A percentile compares a stretch with the other conserved stretches of the same genome.
These are phyloP conservation scores for Triticum dicoccoides DNA, from an alignment of 176 grass and related monocot genomes.

Conservation along the genomic window DNA sequence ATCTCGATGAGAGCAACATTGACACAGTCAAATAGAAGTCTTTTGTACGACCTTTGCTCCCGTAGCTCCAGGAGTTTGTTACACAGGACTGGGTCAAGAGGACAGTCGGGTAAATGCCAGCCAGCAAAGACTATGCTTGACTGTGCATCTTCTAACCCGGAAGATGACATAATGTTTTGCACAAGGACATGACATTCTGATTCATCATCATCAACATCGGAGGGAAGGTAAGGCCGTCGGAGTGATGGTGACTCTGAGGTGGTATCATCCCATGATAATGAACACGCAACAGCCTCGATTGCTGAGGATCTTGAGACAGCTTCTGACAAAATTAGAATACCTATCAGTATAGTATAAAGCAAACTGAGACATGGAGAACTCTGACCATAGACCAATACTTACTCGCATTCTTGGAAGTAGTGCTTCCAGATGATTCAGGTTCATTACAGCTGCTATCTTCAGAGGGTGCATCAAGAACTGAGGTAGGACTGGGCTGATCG, in stretches of 20 bases:
- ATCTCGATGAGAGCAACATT: constrained; percentile 70
- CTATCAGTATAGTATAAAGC: background rate
- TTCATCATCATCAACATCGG: constrained; percentile 38
- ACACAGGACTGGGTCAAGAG: constrained; percentile 61
- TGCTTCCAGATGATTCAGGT: constrained; percentile 50
- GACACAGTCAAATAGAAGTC: constrained; percentile 77
- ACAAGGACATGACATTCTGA: constrained; percentile 65
- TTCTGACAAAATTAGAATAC: constrained; percentile 22
- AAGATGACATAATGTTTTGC: constrained; percentile 67
- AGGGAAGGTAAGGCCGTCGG: background rate
- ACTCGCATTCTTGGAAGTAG: constrained; percentile 39
- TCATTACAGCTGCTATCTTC: constrained; percentile 67
- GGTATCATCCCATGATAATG: constrained; percentile 67
- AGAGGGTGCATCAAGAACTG: constrained; percentile 72
- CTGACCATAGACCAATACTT: constrained; percentile 25
- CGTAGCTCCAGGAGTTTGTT: constrained; percentile 54
- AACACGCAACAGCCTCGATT: constrained; percentile 52
- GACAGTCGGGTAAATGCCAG: constrained; percentile 69
- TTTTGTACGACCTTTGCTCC: constrained; percentile 59
- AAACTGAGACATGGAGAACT: background rate
- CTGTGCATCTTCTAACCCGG: constrained; percentile 43
- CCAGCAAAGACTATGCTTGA: constrained; percentile 40
- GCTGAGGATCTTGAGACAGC: constrained; percentile 58
- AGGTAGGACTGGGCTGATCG: constrained; percentile 89
- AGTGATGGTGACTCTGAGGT: constrained; percentile 24